A percentile compares a stretch with the other conserved stretches of the same genome.
phyloP scores from a whole-genome alignment of 345 rosid species.

The Clarkia xantiana region DNA sequence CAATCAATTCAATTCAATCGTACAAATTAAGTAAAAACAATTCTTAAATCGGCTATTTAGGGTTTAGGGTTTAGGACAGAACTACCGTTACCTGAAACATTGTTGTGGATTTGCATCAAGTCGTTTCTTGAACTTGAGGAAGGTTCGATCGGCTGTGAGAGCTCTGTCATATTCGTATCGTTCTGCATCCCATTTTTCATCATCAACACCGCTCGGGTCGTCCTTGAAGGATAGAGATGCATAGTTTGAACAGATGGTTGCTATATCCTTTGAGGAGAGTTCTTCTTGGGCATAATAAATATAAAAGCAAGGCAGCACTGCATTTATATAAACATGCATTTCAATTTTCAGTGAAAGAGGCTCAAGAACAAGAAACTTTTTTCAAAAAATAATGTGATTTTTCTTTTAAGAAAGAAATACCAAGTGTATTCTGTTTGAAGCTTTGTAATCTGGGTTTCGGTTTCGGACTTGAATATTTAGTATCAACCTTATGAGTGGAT shows the following conservation, averaged over 20 bases:
- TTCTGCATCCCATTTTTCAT: slow-evolving; percentile 54
- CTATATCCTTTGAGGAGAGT: slow-evolving; percentile 20
- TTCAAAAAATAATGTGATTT: no score
- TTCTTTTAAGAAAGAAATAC: slow-evolving; percentile 1
- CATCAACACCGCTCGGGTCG: slow-evolving; percentile 20
- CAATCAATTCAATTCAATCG: slow-evolving; percentile 6
- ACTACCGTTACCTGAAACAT: slow-evolving; percentile 76
- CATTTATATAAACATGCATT: slow-evolving; percentile 10
- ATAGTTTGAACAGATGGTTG: slow-evolving; percentile 23
- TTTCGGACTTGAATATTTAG: slow-evolving; percentile 18
- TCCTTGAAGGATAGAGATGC: slow-evolving; percentile 37
- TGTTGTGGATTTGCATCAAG: slow-evolving; percentile 73
- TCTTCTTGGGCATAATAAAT: slow-evolving; percentile 39
- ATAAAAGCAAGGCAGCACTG: slow-evolving; percentile 84
- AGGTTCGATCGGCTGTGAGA: slow-evolving; percentile 63
- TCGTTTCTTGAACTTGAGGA: slow-evolving; percentile 74
- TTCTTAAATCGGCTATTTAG: slow-evolving; percentile 63
- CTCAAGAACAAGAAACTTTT: neutral
- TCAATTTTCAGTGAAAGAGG: no score
- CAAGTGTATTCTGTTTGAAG: neutral
- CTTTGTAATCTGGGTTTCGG: slow-evolving; percentile 7
- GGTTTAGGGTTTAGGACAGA: no score
- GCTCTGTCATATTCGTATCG: slow-evolving; percentile 74
- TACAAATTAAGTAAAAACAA: slow-evolving; percentile 62
- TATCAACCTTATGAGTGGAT: slow-evolving; percentile 13